Conservation (phyloP, 2,329 filamentous ascomycete genomes). For the Alternaria novae-zelandiae region DNA sequence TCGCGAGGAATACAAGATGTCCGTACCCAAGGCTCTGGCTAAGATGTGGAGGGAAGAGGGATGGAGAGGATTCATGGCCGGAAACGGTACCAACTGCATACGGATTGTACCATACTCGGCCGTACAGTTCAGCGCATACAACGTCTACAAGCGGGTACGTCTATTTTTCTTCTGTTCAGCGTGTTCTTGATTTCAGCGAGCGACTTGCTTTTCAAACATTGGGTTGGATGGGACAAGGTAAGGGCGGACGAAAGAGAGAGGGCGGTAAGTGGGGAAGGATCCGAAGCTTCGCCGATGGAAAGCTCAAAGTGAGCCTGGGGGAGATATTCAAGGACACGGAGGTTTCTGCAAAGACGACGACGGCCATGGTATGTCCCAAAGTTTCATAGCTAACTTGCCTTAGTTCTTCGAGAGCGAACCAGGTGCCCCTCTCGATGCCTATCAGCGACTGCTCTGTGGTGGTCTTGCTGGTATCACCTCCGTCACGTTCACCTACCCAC, state of each 20-base stretch:
- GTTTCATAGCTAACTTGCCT: slow-evolving; percentile 18
- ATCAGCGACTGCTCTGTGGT: slow-evolving; percentile 84
- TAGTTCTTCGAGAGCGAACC: slow-evolving; percentile 79
- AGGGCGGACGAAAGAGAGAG: background rate
- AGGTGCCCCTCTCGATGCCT: slow-evolving; percentile 73
- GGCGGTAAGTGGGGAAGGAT: background rate
- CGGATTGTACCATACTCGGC: slow-evolving; percentile 98
- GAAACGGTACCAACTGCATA: slow-evolving; percentile 98
- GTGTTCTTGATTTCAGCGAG: background rate
- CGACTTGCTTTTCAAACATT: slow-evolving; percentile 1
- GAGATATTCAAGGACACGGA: background rate
- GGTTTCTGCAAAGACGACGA: background rate
- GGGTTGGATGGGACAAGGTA: background rate
- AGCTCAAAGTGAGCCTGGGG: background rate
- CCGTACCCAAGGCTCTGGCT: slow-evolving; percentile 81
- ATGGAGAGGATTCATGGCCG: slow-evolving; percentile 96
- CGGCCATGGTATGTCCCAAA: background rate
- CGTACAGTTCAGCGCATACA: slow-evolving; percentile 98
- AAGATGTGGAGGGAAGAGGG: slow-evolving; percentile 99
- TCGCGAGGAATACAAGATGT: slow-evolving; percentile 90
- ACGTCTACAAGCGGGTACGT: slow-evolving; percentile 90
- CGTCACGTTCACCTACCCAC: slow-evolving; percentile 91
- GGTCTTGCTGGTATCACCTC: slow-evolving; percentile 93
- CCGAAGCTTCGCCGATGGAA: background rate
- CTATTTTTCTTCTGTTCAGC: background rate